phyloP scores from a whole-genome alignment of 2,329 filamentous ascomycete genomes.

The Stagonosporopsis tanaceti region DNA sequence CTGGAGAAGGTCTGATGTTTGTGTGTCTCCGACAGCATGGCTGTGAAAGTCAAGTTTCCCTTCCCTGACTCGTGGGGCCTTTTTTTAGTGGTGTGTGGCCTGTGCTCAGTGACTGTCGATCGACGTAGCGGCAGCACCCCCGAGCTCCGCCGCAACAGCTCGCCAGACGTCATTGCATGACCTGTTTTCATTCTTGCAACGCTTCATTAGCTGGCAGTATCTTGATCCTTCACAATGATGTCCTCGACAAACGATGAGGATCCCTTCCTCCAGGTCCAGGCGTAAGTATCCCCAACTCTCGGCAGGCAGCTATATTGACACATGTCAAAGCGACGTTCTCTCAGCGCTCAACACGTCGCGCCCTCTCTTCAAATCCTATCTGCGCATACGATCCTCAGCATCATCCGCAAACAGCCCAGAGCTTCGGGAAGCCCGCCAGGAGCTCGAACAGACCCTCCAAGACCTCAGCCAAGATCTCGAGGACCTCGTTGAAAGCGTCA shows the following conservation, averaged over 20 bases:
- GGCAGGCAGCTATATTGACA: slow-evolving; percentile 30
- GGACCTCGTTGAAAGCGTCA: slow-evolving; percentile 87
- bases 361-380: slow-evolving; percentile 90
- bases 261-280: slow-evolving; percentile 61
- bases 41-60: slow-evolving; percentile 16
- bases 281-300: slow-evolving; percentile 40
- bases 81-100: slow-evolving; percentile 20
- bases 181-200: background rate
- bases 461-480: slow-evolving; percentile 82
- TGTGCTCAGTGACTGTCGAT: slow-evolving; percentile 11
- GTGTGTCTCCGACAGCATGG: slow-evolving; percentile 20
- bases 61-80: slow-evolving; percentile 17
- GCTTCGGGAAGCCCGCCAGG: slow-evolving; percentile 69
- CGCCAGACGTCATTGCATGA: slow-evolving; percentile 4
- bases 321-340: slow-evolving; percentile 78
- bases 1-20: slow-evolving; percentile 10
- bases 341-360: slow-evolving; percentile 80
- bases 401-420: slow-evolving; percentile 71
- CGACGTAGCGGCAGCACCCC: slow-evolving; percentile 12
- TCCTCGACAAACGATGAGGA: slow-evolving; percentile 52
- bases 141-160: slow-evolving; percentile 20
- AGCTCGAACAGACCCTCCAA: slow-evolving; percentile 80
- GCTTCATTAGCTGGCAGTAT: background rate
- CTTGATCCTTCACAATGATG: slow-evolving; percentile 40
- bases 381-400: slow-evolving; percentile 89